Conservation (phyloP, 139 green algal genomes). For the Micromonas pusilla region DNA sequence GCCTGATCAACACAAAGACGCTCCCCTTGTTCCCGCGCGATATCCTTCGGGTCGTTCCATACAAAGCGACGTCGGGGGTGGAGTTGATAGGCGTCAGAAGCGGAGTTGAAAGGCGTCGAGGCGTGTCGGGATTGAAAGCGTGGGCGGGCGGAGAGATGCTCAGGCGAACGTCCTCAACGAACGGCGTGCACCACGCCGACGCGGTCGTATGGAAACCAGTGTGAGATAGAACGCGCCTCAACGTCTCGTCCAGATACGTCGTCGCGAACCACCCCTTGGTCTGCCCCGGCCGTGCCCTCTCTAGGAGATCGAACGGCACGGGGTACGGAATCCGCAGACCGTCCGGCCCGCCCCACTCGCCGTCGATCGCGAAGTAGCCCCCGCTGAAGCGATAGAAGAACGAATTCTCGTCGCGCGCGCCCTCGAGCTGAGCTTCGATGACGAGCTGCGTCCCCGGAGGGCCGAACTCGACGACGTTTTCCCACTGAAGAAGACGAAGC, state of each 20-base stretch:
- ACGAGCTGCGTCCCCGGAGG: constrained; percentile 6
- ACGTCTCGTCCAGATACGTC: constrained; percentile 27
- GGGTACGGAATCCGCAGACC: constrained; percentile 23
- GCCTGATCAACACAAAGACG: not conserved
- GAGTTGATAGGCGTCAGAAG: no score
- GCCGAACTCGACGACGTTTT: constrained; percentile 24
- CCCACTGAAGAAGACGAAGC: no score
- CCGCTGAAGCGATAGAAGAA: constrained; percentile 27
- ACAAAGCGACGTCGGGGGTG: no score
- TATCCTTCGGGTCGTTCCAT: no score
- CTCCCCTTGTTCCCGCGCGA: not conserved
- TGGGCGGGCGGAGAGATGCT: no score
- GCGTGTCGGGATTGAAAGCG: no score
- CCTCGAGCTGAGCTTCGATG: constrained; percentile 20
- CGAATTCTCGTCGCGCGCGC: constrained; percentile 10
- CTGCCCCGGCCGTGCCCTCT: constrained; percentile 20
- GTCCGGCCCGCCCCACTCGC: not conserved
- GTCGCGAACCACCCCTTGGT: constrained; percentile 33
- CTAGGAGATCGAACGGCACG: constrained; percentile 32
- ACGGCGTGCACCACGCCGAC: no score
- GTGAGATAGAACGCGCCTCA: no score
- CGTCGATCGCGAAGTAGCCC: constrained; percentile 13
- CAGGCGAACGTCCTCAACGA: no score
- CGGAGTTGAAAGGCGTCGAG: no score
- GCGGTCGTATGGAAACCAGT: no score